Base-by-base conservation (phyloP, 176 grass and related monocot species). In the Guadua angustifolia region DNA sequence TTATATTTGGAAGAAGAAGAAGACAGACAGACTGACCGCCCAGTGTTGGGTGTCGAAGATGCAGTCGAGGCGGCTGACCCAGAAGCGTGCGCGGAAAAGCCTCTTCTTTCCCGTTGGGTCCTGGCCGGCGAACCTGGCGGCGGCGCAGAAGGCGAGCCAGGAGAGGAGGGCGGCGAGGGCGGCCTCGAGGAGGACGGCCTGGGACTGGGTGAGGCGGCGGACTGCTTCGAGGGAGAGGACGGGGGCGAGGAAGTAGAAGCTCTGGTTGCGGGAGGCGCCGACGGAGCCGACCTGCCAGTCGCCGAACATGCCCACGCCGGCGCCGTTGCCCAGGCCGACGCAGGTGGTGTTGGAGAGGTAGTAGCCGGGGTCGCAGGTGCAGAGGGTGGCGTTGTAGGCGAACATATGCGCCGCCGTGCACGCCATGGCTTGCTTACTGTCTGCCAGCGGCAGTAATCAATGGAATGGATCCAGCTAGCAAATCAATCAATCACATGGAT, bases 191-290 rank as follows among this genome's bases (percentile, higher is more conserved):
- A 98, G 86, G 24, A 98, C 73, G 70, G 95, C 95, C 92, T 98
- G 95, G 73, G 91, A 95, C 89, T 94, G 92, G 33, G 95, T 98
- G 87, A 98, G 82, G 77, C 87, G 86, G 82, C 88, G 83, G 46
- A 98, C 75, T 88, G 66, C 88, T 61, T 98, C 95, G 69, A 98
- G 32, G 12, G 89, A 86, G 74, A 93, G 82, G 21, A 98, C 89
- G 0, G 89, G 90, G 38, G 83, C 72, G 4, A 98, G 93, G 75
- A 95, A 92, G 87, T 89, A 91, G 49, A 88, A 77, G 32, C 66
- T 73, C 82, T 88, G 93, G 86, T 76, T 89, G n/a, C 67, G 76
- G 5, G 82, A 72, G 64, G 52, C 84, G n/a, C 88, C 84, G 10
- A 83, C 95, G 47, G 89, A 69, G 42, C 87, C 89, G 33, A 95